These are phyloP conservation scores for Metschnikowia colocasiae DNA, from an alignment of 805 yeast species.

Conservation along the genomic window DNA sequence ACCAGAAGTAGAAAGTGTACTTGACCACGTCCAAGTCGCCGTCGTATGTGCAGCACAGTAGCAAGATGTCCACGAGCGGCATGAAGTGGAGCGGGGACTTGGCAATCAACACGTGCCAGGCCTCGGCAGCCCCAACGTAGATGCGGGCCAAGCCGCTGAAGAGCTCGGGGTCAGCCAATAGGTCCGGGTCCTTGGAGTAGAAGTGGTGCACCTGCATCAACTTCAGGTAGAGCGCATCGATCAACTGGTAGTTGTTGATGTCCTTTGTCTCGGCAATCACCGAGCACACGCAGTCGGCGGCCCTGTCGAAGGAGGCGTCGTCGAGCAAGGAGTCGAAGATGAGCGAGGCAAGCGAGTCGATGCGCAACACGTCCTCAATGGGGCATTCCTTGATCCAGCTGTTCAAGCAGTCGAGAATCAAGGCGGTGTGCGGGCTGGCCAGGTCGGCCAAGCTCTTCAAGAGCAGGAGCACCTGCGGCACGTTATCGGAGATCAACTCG, in stretches of 20 bases:
- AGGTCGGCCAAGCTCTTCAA: constrained; percentile 46
- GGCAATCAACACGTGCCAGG: constrained; percentile 88
- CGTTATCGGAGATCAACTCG: constrained; percentile 61
- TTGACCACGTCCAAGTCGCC: constrained; percentile 86
- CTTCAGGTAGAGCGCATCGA: constrained; percentile 65
- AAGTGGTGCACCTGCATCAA: constrained; percentile 58
- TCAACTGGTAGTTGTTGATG: constrained; percentile 56
- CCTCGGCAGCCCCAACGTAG: constrained; percentile 89
- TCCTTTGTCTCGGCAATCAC: constrained; percentile 81
- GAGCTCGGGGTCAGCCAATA: constrained; percentile 57
- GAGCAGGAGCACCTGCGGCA: constrained; percentile 62
- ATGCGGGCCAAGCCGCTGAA: constrained; percentile 70
- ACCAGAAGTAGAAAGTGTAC: constrained; percentile 93
- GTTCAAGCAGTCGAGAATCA: constrained; percentile 70
- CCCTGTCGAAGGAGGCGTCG: constrained; percentile 73
- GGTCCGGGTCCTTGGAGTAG: constrained; percentile 24
- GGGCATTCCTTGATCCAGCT: constrained; percentile 92
- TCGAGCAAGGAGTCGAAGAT: constrained; percentile 59
- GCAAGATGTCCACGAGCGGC: constrained; percentile 68
- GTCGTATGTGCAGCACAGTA: constrained; percentile 67
- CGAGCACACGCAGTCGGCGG: constrained; percentile 82
- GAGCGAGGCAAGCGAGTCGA: constrained; percentile 61
- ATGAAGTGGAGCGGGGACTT: constrained; percentile 64
- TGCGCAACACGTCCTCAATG: constrained; percentile 60
- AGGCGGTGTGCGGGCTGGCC: constrained; percentile 22